phyloP scores from a whole-genome alignment of 2,329 filamentous ascomycete genomes.

The Calonectria henricotiae region DNA sequence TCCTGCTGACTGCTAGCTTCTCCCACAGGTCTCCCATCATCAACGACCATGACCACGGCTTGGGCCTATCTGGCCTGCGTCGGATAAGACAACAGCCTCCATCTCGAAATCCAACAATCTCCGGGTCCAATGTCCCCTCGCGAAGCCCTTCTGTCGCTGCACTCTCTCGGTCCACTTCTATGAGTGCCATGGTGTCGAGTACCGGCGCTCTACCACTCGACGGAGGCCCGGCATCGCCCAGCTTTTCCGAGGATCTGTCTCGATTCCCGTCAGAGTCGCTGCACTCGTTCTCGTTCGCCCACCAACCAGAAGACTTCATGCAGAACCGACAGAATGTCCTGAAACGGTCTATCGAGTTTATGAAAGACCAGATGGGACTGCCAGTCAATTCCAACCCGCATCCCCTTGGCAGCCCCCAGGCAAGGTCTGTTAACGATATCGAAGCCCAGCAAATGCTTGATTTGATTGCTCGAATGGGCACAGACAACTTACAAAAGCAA shows the following conservation, averaged over 20 bases:
- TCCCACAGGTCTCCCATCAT: slow-evolving; percentile 82
- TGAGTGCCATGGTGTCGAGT: slow-evolving; percentile 77
- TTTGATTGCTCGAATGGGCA: slow-evolving; percentile 82
- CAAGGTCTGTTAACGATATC: slow-evolving; percentile 84
- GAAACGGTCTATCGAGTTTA: slow-evolving; percentile 95
- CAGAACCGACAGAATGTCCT: slow-evolving; percentile 94
- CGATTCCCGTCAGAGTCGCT: slow-evolving; percentile 96
- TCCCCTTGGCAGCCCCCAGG: slow-evolving; percentile 86
- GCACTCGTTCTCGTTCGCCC: slow-evolving; percentile 98
- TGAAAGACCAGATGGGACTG: slow-evolving; percentile 93
- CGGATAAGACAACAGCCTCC: slow-evolving; percentile 91
- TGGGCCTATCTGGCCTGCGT: slow-evolving; percentile 88
- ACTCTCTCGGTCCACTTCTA: slow-evolving; percentile 79
- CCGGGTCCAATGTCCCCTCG: slow-evolving; percentile 75
- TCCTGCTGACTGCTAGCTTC: slow-evolving; percentile 51
- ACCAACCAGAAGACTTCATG: slow-evolving; percentile 92
- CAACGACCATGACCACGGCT: slow-evolving; percentile 88
- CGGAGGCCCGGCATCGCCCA: slow-evolving; percentile 80
- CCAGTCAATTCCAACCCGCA: slow-evolving; percentile 77
- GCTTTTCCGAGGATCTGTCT: slow-evolving; percentile 88
- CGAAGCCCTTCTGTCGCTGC: slow-evolving; percentile 72
- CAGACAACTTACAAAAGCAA: slow-evolving; percentile 72
- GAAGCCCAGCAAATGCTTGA: slow-evolving; percentile 95
- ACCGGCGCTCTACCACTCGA: slow-evolving; percentile 70
- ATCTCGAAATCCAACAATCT: slow-evolving; percentile 76